phyloP scores from a whole-genome alignment of 768 basidiomycete genomes.

The Rhizopogon rudus region DNA sequence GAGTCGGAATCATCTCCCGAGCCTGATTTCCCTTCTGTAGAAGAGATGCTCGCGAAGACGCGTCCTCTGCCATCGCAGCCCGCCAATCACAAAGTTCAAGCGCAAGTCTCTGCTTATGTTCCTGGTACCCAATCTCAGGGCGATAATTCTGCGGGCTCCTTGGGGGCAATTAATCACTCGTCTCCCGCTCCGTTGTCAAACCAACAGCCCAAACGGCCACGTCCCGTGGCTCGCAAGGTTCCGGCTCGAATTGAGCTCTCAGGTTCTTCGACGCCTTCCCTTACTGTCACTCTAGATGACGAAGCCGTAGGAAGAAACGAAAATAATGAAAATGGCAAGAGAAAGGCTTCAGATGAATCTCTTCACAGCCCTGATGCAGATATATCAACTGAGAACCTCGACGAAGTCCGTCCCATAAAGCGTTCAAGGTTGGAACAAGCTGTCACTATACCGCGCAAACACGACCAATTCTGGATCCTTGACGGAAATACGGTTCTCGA shows the following conservation, averaged over 20 bases:
- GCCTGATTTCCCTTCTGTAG: not conserved
- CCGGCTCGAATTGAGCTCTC: not conserved
- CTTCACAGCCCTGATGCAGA: not conserved
- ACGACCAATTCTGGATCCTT: constrained; percentile 27
- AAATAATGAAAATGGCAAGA: not conserved
- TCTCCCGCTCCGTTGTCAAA: not conserved
- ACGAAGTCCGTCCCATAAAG: not conserved
- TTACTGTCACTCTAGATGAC: not conserved
- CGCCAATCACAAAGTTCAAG: not conserved
- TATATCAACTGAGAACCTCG: not conserved
- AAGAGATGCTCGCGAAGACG: not conserved
- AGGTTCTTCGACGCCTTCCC: not conserved
- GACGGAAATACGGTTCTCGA: constrained; percentile 33
- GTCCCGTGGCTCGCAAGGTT: not conserved
- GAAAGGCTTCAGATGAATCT: not conserved
- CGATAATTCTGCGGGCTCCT: no score
- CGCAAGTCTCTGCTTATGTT: not conserved
- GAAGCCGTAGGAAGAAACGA: not conserved
- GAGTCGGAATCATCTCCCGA: constrained; percentile 1
- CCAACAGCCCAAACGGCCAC: not conserved
- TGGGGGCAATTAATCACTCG: not conserved
- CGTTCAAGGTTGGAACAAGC: not conserved
- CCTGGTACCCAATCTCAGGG: not conserved
- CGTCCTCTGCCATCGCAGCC: not conserved
- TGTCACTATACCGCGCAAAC: not conserved